Base-by-base conservation (phyloP, 768 basidiomycete species). In the Leccinellum luteum region DNA sequence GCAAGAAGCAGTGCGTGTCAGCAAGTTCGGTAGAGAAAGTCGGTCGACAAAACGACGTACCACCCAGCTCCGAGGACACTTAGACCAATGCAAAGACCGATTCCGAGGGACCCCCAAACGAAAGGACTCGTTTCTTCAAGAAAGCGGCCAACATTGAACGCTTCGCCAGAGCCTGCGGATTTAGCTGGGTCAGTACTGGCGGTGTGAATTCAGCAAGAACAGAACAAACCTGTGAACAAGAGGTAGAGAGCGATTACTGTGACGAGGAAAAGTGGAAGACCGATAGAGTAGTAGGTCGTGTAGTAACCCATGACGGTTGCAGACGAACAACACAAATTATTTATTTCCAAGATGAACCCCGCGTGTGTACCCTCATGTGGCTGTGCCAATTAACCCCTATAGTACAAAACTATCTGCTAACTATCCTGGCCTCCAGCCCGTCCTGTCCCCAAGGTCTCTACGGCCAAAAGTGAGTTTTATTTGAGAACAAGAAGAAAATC, bases 21-120 rank as follows among this genome's bases (percentile, higher is more conserved):
- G 28, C 44, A 35, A 3, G 2, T 1, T 6, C 8, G 12, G 5
- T 28, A 30, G 32, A 10, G 8, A 25, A 4, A 12, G 41, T n/a
- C n/a, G n/a, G n/a, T 38, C 52, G 28, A 44, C 17, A 14, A 21
- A 14, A 8, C 13, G 12, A 74, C 90, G 60, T 48, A 96, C 97
- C 97, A 98, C 75, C 90, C 96, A 49, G 96, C 97, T 58, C 96
- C 97, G 3, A 94, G 76, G 3, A 97, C 94, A 66, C 92, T 94
- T 53, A 98, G 71, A 4, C 97, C 97, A 52, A 96, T 92, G 66
- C 93, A 96, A 43, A 98, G 78, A 17, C 92, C 94, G 35, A 98
- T 89, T 10, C 97, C 97, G 3, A 87, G 84, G 48, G 92, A 80
- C 0, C 88, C 95, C 93, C 93, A 98, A 35, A 87, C 85, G 74